These are phyloP conservation scores for Globisporangium spiculum DNA, from an alignment of 352 stramenopile species.

Conservation along the genomic window DNA sequence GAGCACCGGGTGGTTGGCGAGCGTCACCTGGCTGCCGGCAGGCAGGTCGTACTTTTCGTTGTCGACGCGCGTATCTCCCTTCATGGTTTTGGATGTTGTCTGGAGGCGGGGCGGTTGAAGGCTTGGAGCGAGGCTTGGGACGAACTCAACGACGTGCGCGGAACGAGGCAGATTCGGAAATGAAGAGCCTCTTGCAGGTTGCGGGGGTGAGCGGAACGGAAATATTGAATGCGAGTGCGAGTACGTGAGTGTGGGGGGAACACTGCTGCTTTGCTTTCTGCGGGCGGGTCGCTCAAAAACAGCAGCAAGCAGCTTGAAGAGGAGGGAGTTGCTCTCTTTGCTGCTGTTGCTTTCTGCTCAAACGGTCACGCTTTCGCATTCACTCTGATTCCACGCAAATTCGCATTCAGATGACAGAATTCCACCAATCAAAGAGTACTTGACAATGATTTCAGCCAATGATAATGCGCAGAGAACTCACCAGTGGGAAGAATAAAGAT, in stretches of 20 bases:
- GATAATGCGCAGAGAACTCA: background rate
- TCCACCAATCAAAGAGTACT: constrained; percentile 16
- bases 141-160: constrained; percentile 12
- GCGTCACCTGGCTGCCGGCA: constrained; percentile 70
- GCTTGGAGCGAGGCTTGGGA: background rate
- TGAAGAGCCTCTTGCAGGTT: constrained; percentile 11
- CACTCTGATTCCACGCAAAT: constrained; percentile 20
- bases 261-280: background rate
- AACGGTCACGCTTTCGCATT: constrained; percentile 11
- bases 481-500: background rate
- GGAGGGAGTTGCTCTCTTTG: constrained; percentile 3
- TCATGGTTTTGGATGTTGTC: constrained; percentile 34
- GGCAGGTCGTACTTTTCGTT: constrained; percentile 64
- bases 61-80: constrained; percentile 62
- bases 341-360: background rate
- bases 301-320: constrained; percentile 9
- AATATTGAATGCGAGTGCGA: constrained; percentile 14
- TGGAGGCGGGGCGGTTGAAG: background rate
- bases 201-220: background rate
- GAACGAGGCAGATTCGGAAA: constrained; percentile 20
- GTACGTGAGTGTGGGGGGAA: background rate
- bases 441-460: constrained; percentile 9
- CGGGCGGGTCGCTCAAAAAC: background rate
- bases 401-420: constrained; percentile 20
- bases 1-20: constrained; percentile 90